Conservation (phyloP, 306 rosid species). For the Carpinus fangiana region DNA sequence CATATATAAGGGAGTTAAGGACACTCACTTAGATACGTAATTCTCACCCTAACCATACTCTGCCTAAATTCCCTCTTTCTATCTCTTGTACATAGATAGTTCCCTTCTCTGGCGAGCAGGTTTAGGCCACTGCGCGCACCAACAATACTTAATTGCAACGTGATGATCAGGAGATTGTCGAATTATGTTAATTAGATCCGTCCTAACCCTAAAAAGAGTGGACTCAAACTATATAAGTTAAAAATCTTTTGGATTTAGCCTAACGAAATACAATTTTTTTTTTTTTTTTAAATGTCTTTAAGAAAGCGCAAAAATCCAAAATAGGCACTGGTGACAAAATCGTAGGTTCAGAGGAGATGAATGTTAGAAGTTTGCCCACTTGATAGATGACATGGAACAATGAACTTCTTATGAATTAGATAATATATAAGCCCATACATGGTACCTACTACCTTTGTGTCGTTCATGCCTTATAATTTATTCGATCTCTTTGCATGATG, state of each 20-base stretch:
- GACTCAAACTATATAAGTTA: not conserved
- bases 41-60: too few relatives aligned
- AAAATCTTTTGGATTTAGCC: not conserved
- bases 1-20: too few relatives aligned
- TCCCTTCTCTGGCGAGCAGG: too few relatives aligned
- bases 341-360: not conserved
- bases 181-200: not conserved
- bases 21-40: too few relatives aligned
- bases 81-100: too few relatives aligned
- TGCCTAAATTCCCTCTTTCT: too few relatives aligned
- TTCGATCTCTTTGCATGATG: not conserved
- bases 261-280: not conserved
- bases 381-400: conserved; percentile 1
- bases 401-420: conserved; percentile 4
- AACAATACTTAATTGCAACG: too few relatives aligned
- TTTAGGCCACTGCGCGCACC: too few relatives aligned
- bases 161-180: too few relatives aligned
- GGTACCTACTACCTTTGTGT: not conserved
- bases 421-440: conserved; percentile 10
- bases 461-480: not conserved
- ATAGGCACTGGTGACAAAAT: not conserved
- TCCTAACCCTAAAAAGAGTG: not conserved
- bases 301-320: not conserved
- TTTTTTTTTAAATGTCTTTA: not conserved
- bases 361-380: not conserved